Evolutionary conservation across 257 asterid genomes (phyloP).

Genomic region (Osmanthus fragrans): DNA sequence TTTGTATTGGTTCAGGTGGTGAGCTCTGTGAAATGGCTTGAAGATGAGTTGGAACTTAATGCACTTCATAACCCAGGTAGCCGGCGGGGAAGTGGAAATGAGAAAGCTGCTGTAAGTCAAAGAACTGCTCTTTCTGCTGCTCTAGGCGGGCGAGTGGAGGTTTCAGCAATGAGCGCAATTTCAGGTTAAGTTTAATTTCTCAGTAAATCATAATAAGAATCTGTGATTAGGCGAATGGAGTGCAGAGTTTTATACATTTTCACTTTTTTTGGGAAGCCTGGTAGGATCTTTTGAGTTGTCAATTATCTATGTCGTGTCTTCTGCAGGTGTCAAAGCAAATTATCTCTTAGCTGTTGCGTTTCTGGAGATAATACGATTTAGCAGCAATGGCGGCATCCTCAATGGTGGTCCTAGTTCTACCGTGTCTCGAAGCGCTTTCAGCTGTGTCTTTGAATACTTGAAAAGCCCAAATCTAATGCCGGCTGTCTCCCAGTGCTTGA

Average conservation of each 20-base stretch:
- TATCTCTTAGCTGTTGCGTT: slow-evolving; percentile 98
- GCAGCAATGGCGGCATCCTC: slow-evolving; percentile 97
- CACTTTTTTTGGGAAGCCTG: slow-evolving; percentile 19
- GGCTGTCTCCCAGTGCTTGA: slow-evolving; percentile 94
- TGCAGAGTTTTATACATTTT: neutral
- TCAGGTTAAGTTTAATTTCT: slow-evolving; percentile 55
- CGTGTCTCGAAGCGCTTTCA: slow-evolving; percentile 90
- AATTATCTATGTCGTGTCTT: slow-evolving; percentile 30
- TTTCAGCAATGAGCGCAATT: slow-evolving; percentile 83
- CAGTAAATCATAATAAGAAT: slow-evolving; percentile 14
- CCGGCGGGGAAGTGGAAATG: slow-evolving; percentile 87
- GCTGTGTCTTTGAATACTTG: slow-evolving; percentile 93
- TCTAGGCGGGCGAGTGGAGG: slow-evolving; percentile 92
- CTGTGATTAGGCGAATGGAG: slow-evolving; percentile 21
- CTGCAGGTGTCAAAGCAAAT: slow-evolving; percentile 95
- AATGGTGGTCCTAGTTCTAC: slow-evolving; percentile 68
- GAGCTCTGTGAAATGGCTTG: slow-evolving; percentile 99
- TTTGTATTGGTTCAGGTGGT: slow-evolving; percentile 64
- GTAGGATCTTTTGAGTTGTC: slow-evolving; percentile 19
- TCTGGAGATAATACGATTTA: slow-evolving; percentile 91
- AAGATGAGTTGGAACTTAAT: slow-evolving; percentile 99
- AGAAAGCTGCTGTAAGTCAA: slow-evolving; percentile 92
- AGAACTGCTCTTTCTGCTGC: slow-evolving; percentile 97
- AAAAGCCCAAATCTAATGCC: slow-evolving; percentile 93
- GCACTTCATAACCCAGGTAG: slow-evolving; percentile 99